These are phyloP conservation scores for Mucor sp. DNA, from an alignment of 371 early-diverging fungal genomes.

Conservation along the genomic window DNA sequence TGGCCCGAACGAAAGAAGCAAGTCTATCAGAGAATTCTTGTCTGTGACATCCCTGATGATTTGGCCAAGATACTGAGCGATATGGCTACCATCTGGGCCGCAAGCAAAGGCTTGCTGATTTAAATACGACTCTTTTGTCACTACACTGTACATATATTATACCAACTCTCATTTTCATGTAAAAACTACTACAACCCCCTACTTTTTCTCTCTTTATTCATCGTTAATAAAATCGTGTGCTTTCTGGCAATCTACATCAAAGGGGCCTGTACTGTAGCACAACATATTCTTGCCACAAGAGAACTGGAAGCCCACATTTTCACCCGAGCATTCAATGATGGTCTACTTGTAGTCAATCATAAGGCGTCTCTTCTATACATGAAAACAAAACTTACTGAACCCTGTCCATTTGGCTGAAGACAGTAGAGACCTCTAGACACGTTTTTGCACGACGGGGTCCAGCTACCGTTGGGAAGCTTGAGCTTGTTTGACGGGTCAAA, in stretches of 20 bases:
- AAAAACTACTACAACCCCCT: not conserved
- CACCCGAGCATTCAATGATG: constrained; percentile 12
- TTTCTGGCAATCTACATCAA: constrained; percentile 16
- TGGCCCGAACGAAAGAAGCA: constrained; percentile 25
- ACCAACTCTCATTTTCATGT: not conserved
- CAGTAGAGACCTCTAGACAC: constrained; percentile 4
- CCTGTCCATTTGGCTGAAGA: constrained; percentile 1
- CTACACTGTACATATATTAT: not conserved
- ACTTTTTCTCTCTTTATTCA: not conserved
- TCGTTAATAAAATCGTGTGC: not conserved
- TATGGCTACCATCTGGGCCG: constrained; percentile 37
- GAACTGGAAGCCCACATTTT: constrained; percentile 13
- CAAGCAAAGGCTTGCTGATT: constrained; percentile 32
- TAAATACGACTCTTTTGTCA: not conserved
- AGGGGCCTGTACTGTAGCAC: constrained; percentile 11
- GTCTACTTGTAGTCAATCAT: not conserved
- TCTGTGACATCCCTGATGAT: constrained; percentile 40
- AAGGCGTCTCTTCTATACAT: not conserved
- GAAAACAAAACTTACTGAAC: not conserved
- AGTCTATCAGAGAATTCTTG: constrained; percentile 32
- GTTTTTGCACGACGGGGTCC: constrained; percentile 16
- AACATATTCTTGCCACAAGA: constrained; percentile 6
- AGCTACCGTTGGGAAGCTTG: constrained; percentile 8
- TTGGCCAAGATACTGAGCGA: constrained; percentile 28
- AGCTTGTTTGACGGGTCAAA: constrained; percentile 1